Base-by-base conservation (phyloP, 164 flowering plant genomes). In the Liriodendron chinense region DNA sequence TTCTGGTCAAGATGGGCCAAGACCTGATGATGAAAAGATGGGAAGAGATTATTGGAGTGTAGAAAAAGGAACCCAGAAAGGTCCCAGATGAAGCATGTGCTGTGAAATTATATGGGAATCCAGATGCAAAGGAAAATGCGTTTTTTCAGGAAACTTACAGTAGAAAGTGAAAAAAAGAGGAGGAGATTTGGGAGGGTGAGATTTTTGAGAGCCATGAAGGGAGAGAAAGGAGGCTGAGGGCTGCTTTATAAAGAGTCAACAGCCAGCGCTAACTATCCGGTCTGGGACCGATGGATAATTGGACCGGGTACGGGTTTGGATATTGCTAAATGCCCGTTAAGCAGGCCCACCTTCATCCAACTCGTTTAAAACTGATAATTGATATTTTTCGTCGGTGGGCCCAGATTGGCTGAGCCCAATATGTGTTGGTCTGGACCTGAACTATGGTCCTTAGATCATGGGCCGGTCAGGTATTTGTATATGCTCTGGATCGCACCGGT, bases 1-100 rank as follows among this genome's bases (percentile, higher is more conserved):
- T 70, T 75, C 73, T 48, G 78, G 72, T 65, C 80, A 71, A 78
- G 83, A 72, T 80, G 49, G 48, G 84, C 90, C 16, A 77, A 18
- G 8, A 72, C 88, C 96, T 89, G 78, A 18, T 16, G 53, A 50
- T 74, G n/a, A 73, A 72, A 18, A 69, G 71, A 20, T 6, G 47
- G 71, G 50, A 69, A 28, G 48, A 20, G 25, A 69, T 68, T 1
- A 64, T 22, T 22, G 67, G 25, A 64, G 25, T 22, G 23, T 22
- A 64, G 67, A 21, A 21, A 12, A 64, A n/a, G 67, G 8, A 34
- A 34, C 43, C 43, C 43, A 34, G 43, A 34, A 34, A 34, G 7
- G 43, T 7, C 28, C 28, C 66, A 64, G 12, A 64, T n/a, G 26
- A 64, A n/a, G 22, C 64, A 18, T 18, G 23, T 61, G 34, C 23